Conservation (phyloP, 2,329 filamentous ascomycete species). For the Ophiostoma triangulosporum region DNA sequence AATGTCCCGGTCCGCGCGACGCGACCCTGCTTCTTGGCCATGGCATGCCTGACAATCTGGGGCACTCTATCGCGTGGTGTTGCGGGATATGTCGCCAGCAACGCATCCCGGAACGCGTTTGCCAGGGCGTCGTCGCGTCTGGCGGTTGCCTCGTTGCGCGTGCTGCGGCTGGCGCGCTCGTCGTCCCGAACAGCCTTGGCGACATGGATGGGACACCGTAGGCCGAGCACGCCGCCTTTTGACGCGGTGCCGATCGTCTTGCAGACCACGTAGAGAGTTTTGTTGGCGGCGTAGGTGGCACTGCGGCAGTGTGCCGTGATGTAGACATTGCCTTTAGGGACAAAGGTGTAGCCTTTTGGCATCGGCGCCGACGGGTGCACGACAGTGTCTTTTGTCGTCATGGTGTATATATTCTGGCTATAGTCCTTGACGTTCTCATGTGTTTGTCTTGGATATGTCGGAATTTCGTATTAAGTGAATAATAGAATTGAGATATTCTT, state of each 20-base stretch:
- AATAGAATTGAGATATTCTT: no score
- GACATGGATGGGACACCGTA: slow-evolving; percentile 26
- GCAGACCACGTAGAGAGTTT: slow-evolving; percentile 25
- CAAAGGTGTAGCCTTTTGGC: slow-evolving; percentile 27
- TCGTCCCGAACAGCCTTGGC: slow-evolving; percentile 18
- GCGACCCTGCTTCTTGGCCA: slow-evolving; percentile 28
- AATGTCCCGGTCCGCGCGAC: slow-evolving; percentile 32
- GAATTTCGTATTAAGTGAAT: no score
- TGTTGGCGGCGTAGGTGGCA: slow-evolving; percentile 21
- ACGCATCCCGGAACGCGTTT: slow-evolving; percentile 20
- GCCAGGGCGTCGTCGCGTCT: slow-evolving; percentile 23
- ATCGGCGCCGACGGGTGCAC: slow-evolving; percentile 17
- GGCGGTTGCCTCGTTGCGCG: slow-evolving; percentile 21
- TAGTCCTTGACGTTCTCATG: no score
- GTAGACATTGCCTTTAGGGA: slow-evolving; percentile 29
- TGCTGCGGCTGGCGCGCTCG: slow-evolving; percentile 20
- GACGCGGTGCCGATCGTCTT: neutral
- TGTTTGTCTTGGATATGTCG: no score
- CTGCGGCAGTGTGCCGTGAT: slow-evolving; percentile 28
- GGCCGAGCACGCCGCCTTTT: slow-evolving; percentile 18
- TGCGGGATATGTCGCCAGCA: slow-evolving; percentile 26
- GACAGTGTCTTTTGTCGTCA: slow-evolving; percentile 12
- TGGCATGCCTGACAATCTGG: slow-evolving; percentile 26
- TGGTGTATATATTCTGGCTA: neutral
- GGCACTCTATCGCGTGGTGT: slow-evolving; percentile 24